Base-by-base conservation (phyloP, 192 early-diverging fungal species). In the Ambispora gerdemannii region DNA sequence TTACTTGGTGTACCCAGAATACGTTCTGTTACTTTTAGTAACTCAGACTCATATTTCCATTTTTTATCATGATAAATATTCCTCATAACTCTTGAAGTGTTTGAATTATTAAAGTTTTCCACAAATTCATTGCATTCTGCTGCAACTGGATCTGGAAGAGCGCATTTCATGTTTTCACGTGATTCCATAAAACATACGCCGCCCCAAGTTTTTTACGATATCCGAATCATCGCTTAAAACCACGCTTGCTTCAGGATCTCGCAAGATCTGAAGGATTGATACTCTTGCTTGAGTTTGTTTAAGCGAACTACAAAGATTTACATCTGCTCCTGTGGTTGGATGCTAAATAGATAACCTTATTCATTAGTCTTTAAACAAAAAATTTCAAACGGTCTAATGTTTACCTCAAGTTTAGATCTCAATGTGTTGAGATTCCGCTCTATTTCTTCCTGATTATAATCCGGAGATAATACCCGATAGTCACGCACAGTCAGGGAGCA, bases 401-500 rank as follows among this genome's bases (percentile, higher is more conserved):
- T 22, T 35, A 68, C 50, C 31, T 53, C 32, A 25, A 68, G 51
- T 3, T 50, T 50, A 36, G 50, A 33, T 51, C 52, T 66, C 50
- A 66, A 66, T 20, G 30, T n/a, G 17, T 66, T 66, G 33, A 52
- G 13, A 67, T 67, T 67, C 19, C 4, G 13, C 38, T 22, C 49
- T 34, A 67, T 67, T 25, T 66, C 50, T 53, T 67, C 22, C 2
- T 53, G 15, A 0, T 0, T 68, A 53, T 24, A 35, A 27, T 68
- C 20, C 35, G 43, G 31, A 25, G 32, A 6, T 31, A 10, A 10
- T 19, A 53, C 30, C 51, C 38, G 38, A 70, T 43, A 69, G 53
- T 70, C 67, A 70, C 51, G 51, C 51, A 67, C 32, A 36, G 66
- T 67, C 24, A 67, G n/a, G 32, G 51, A 53, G 32, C 31, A 68